phyloP scores from a whole-genome alignment of 306 rosid genomes.

The Lagenaria siceraria region DNA sequence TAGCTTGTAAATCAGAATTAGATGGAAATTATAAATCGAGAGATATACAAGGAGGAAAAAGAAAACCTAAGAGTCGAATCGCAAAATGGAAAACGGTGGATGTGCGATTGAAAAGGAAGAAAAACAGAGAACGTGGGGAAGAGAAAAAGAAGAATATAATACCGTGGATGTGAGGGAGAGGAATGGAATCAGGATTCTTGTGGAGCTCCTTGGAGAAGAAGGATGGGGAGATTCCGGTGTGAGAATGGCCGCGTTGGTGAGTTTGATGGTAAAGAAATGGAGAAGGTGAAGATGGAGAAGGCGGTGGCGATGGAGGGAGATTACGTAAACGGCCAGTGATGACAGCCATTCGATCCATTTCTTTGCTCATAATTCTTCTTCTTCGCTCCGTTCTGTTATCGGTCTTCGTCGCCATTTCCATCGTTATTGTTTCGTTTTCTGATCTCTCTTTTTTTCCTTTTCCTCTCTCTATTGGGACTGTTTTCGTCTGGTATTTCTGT shows the following conservation, averaged over 20 bases:
- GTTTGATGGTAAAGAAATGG: background rate
- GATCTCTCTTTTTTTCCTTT: background rate
- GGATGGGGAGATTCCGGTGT: background rate
- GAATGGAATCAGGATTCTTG: background rate
- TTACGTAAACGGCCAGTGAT: constrained; percentile 37
- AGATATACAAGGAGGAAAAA: background rate
- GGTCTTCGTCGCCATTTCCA: constrained; percentile 27
- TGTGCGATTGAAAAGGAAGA: background rate
- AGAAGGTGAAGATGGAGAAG: background rate
- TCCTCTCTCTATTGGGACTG: background rate
- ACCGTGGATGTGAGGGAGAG: background rate
- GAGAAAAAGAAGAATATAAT: background rate
- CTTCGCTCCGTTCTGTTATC: constrained; percentile 36
- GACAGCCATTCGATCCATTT: constrained; percentile 55
- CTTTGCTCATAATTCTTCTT: constrained; percentile 39
- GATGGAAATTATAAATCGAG: background rate
- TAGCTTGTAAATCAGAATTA: background rate
- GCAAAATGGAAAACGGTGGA: background rate
- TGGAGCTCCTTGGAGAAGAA: background rate
- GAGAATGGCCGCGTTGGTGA: constrained; percentile 5
- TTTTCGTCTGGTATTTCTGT: background rate
- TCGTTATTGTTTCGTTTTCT: background rate
- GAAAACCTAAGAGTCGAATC: background rate
- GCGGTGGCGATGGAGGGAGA: constrained; percentile 29
- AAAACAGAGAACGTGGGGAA: background rate